Percentiles rank a stretch among this genome's conserved stretches.
Conservation (phyloP, 495 filamentous ascomycete species). For the Penicillium daleae region DNA sequence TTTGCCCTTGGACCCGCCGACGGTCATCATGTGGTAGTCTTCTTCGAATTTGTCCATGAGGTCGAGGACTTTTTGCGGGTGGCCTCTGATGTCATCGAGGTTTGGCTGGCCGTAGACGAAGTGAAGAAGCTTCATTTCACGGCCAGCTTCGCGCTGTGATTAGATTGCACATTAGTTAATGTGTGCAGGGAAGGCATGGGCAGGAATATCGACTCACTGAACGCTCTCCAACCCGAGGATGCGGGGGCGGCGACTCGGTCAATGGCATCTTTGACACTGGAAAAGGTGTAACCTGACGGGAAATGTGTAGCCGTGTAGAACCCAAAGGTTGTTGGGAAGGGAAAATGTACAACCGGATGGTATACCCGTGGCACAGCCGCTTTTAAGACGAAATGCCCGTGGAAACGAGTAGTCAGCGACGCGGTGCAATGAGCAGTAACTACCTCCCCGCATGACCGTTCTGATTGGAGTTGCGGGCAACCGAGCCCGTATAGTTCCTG, state of each 20-base stretch:
- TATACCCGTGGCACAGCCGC: background rate
- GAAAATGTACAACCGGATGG: background rate
- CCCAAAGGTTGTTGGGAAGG: background rate
- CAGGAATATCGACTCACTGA: slow-evolving; percentile 11
- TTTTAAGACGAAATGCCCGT: background rate
- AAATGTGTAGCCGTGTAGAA: background rate
- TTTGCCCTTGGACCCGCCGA: slow-evolving; percentile 72
- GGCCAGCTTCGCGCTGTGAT: slow-evolving; percentile 59
- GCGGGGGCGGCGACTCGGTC: slow-evolving; percentile 9
- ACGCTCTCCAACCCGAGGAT: slow-evolving; percentile 16
- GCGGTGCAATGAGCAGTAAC: background rate
- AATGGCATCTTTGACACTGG: slow-evolving; percentile 9
- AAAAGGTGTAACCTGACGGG: background rate
- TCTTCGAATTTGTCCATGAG: slow-evolving; percentile 74
- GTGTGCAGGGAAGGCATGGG: background rate
- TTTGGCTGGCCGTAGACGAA: slow-evolving; percentile 65
- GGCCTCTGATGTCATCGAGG: slow-evolving; percentile 61
- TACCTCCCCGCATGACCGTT: slow-evolving; percentile 5
- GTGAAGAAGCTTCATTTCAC: slow-evolving; percentile 73
- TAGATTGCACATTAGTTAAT: background rate
- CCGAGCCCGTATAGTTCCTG: background rate
- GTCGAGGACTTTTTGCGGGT: slow-evolving; percentile 63
- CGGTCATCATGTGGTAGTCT: slow-evolving; percentile 73
- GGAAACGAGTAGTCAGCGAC: background rate
- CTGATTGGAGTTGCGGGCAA: slow-evolving; percentile 1